phyloP scores from a whole-genome alignment of 768 basidiomycete genomes.

The Psilocybe sp. region DNA sequence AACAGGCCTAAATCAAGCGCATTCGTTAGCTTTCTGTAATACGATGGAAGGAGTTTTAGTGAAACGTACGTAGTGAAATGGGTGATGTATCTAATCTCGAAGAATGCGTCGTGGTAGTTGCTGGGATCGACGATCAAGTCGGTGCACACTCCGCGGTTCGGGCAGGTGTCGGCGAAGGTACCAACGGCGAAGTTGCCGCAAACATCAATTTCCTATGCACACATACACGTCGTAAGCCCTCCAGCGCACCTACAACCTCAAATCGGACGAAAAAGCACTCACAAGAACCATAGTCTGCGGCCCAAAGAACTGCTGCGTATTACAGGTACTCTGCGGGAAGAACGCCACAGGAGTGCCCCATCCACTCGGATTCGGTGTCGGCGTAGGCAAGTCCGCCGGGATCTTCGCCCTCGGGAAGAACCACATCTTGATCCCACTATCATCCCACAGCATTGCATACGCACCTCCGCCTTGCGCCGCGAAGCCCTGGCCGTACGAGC shows the following conservation, averaged over 20 bases:
- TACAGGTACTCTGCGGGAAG: conserved; percentile 5
- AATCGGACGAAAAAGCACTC: too few relatives aligned
- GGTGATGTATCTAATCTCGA: conserved; percentile 7
- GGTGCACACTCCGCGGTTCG: not conserved
- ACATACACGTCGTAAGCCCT: not conserved
- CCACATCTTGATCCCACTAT: conserved; percentile 11
- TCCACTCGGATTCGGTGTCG: conserved; percentile 4
- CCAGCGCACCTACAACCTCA: conserved; percentile 3
- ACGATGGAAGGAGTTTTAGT: not conserved
- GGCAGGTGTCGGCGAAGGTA: not conserved
- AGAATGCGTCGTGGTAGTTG: conserved; percentile 8
- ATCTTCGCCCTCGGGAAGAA: conserved; percentile 8
- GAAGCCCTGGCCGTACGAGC: conserved; percentile 4
- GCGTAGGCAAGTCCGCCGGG: conserved; percentile 2
- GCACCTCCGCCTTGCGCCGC: conserved; percentile 8
- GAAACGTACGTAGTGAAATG: conserved; percentile 8
- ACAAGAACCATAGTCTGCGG: conserved; percentile 12
- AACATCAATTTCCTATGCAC: conserved; percentile 6
- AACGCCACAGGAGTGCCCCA: conserved; percentile 9
- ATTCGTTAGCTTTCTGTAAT: too few relatives aligned
- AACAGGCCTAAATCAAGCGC: too few relatives aligned
- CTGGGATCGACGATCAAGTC: conserved; percentile 3
- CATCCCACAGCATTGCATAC: conserved; percentile 9
- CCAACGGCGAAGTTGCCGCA: conserved; percentile 7
- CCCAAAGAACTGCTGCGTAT: conserved; percentile 9